Percentiles rank a stretch among this genome's conserved stretches.
phyloP scores from a whole-genome alignment of 495 filamentous ascomycete genomes.

The Hypoxylon lenormandii region DNA sequence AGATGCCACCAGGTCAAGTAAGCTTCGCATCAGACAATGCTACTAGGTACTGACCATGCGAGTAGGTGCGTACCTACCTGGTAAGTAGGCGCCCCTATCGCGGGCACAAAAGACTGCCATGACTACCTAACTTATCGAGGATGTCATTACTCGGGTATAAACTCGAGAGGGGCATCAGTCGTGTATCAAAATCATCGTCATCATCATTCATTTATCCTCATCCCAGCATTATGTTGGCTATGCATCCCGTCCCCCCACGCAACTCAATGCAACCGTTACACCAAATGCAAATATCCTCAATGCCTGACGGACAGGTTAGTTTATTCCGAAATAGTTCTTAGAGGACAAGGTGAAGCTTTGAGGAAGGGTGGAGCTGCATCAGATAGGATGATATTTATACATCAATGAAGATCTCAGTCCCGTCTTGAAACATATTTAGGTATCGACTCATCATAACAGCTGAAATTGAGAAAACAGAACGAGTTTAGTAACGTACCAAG shows the following conservation, averaged over 20 bases:
- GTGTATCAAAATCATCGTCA: slow-evolving; percentile 7
- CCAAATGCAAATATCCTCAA: neutral
- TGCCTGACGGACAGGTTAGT: slow-evolving; percentile 21
- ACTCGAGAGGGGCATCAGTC: neutral
- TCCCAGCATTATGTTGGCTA: slow-evolving; percentile 4
- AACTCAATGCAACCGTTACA: neutral
- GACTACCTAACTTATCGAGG: too few relatives aligned
- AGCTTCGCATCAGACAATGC: too few relatives aligned
- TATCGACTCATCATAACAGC: slow-evolving; percentile 50
- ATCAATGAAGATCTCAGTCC: slow-evolving; percentile 52
- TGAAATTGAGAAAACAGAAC: neutral
- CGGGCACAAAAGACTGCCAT: too few relatives aligned
- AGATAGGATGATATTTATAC: slow-evolving; percentile 45
- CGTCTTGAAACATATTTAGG: slow-evolving; percentile 55
- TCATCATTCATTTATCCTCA: slow-evolving; percentile 27
- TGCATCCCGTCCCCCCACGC: neutral
- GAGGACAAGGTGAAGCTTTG: neutral
- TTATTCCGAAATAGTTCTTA: neutral
- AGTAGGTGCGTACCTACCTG: too few relatives aligned
- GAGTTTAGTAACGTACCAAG: slow-evolving; percentile 26
- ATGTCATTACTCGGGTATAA: too few relatives aligned
- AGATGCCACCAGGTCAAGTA: too few relatives aligned
- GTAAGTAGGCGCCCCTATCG: too few relatives aligned
- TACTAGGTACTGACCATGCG: too few relatives aligned
- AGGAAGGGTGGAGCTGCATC: slow-evolving; percentile 15